Evolutionary conservation across 1,284 basidiomycete genomes (phyloP), one percentile per base, ranked within the genome.

Genomic region (Naganishia sp.): DNA sequence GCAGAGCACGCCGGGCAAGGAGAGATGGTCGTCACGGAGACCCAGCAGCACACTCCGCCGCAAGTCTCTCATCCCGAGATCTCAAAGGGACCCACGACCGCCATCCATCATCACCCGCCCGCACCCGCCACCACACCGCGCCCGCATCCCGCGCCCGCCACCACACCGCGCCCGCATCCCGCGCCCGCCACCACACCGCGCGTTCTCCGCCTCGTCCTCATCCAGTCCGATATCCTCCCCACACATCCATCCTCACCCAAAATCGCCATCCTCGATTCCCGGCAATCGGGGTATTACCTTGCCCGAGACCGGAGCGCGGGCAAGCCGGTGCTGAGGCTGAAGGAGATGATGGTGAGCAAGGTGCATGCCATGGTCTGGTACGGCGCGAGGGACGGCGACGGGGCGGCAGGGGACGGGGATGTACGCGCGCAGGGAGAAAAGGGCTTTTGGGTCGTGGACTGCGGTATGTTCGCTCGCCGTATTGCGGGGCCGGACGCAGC

Each of bases 341-440:
- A 74, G 54, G 79, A 79, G 71, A 78, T 80, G 78, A 73, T 75
- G 55, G 77, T 77, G 10, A 78, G 77, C 70, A 79, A 79, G 65
- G 74, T 75, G 16, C 79, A 80, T 63, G 75, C 77, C 16, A 67
- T 76, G 13, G 63, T 80, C 3, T 80, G 72, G 64, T 75, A 73
- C 69, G 72, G 72, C 13, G 60, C 63, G 65, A 59, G 61, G 5
- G 36, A 49, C 21, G 68, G 50, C 15, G 48, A 55, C 48, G 55
- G 57, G 53, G 65, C 28, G 53, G 55, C 64, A 46, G 31, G 46
- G 31, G 9, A 39, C 46, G 54, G 55, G 57, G 66, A 23, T 39
- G 63, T 31, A 15, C 65, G 45, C 28, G 28, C 28, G 18, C 65
- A 65, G 16, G 69, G 68, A 16, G 69, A 67, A 15, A 68, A 72